A percentile compares a stretch with the other conserved stretches of the same genome.
Conservation (phyloP, 2,329 filamentous ascomycete genomes). For the Iodosphaeria phyllophila region DNA sequence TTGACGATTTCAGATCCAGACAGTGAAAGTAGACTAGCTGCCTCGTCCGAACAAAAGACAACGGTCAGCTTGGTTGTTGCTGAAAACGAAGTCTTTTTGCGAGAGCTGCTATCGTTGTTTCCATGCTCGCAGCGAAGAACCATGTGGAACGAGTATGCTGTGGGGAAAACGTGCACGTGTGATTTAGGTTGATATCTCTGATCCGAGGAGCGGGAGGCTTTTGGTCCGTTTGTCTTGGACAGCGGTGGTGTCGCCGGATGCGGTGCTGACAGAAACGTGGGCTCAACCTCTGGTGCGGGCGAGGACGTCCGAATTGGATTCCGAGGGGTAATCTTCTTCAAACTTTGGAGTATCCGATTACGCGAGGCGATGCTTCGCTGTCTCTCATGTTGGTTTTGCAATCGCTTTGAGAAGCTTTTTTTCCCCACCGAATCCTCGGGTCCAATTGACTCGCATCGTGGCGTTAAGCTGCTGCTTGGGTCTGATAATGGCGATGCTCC, state of each 20-base stretch:
- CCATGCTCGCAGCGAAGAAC: slow-evolving; percentile 9
- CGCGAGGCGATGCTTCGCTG: background rate
- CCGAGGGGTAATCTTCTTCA: slow-evolving; percentile 1
- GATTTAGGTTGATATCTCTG: slow-evolving; percentile 4
- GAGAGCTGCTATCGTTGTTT: background rate
- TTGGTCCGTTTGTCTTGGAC: slow-evolving; percentile 1
- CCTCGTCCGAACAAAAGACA: slow-evolving; percentile 24
- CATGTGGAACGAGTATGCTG: slow-evolving; percentile 13
- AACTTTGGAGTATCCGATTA: slow-evolving; percentile 2
- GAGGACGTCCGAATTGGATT: background rate
- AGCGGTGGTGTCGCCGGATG: slow-evolving; percentile 1
- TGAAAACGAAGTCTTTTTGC: slow-evolving; percentile 7
- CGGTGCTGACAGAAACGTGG: slow-evolving; percentile 1
- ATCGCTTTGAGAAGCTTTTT: no score
- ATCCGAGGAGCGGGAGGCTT: slow-evolving; percentile 4
- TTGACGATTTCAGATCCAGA: slow-evolving; percentile 18
- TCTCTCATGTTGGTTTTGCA: background rate
- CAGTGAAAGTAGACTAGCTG: slow-evolving; percentile 27
- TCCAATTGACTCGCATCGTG: slow-evolving; percentile 3
- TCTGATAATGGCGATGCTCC: slow-evolving; percentile 15
- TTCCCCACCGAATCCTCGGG: background rate
- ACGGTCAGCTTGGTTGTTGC: slow-evolving; percentile 12
- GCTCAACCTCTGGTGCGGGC: slow-evolving; percentile 1
- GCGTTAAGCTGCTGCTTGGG: slow-evolving; percentile 8
- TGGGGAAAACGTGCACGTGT: slow-evolving; percentile 5